Base-by-base conservation (phyloP, 768 basidiomycete genomes). In the Suillus americanus region DNA sequence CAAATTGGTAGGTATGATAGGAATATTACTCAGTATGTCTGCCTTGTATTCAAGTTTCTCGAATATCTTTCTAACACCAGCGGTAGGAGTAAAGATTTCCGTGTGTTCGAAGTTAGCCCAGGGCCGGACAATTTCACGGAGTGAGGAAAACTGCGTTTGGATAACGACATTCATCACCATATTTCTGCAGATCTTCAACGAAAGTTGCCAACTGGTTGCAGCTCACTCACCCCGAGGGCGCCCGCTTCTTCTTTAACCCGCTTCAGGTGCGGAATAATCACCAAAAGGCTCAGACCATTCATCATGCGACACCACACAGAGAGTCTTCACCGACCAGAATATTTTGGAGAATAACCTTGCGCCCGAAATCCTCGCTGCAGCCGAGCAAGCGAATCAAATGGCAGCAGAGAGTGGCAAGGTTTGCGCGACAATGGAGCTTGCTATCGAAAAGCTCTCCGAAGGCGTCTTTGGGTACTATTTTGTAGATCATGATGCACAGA, bases 171-270 rank as follows among this genome's bases (percentile, higher is more conserved):
- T 41, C 9, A 23, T 57, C 5, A 28, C 0, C 16, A 59, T 5
- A 25, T 59, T 59, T 59, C 23, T 59, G 56, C 56, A 59, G 56
- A 18, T 7, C 56, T 18, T 59, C 56, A 18, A 59, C 7, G 5
- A 9, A 6, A 5, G 18, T 25, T 20, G 13, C 25, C 3, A 28
- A 40, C 38, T 59, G 56, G 56, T 59, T 40, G 25, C 56, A 40
- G 25, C 37, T 59, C 38, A 71, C 75, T 7, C 86, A 87, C 70
- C 85, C 86, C 0, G 85, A 88, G 72, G 86, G 86, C 6, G 79
- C 79, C 6, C 75, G 81, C 28, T 88, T 86, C 68, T 88, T 85
- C 65, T 81, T 75, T 65, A 75, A 85, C 60, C 38, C 66, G 51
- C 65, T 72, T 10, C 79, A 80, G 74, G 85, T 84, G 48, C 73